Percentiles rank a stretch among this genome's conserved stretches.
These are phyloP conservation scores for Omphalotus guepiniiformis DNA, from an alignment of 768 basidiomycete genomes.

Conservation along the genomic window DNA sequence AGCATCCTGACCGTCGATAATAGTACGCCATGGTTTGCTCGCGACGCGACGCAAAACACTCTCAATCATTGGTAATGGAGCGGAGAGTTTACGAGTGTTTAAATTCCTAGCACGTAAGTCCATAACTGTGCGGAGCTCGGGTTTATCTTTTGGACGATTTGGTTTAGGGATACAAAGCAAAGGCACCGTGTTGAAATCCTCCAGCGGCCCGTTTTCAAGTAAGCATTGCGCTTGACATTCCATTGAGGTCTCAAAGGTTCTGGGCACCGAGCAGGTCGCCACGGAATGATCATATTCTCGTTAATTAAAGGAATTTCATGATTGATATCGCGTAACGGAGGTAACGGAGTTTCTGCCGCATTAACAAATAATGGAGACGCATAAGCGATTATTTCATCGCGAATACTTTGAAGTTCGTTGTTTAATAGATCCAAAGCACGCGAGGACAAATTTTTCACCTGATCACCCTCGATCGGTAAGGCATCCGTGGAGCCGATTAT, in stretches of 20 bases:
- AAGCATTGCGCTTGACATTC: not conserved
- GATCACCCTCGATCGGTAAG: constrained; percentile 6
- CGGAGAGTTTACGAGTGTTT: constrained; percentile 23
- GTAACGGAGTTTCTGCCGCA: constrained; percentile 12
- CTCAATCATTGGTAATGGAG: constrained; percentile 16
- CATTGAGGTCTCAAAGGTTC: constrained; percentile 27
- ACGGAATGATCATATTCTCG: constrained; percentile 19
- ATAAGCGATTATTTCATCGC: constrained; percentile 12
- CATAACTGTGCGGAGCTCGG: constrained; percentile 21
- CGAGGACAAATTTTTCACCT: constrained; percentile 1
- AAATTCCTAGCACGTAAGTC: constrained; percentile 26
- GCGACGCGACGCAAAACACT: constrained; percentile 23
- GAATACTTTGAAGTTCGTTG: constrained; percentile 3
- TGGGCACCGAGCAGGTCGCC: constrained; percentile 25
- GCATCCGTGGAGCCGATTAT: not conserved
- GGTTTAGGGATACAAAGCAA: constrained; percentile 19
- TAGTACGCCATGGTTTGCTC: constrained; percentile 15
- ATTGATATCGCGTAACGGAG: constrained; percentile 26
- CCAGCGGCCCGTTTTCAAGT: constrained; percentile 2
- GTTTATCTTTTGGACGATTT: constrained; percentile 18
- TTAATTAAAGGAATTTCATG: constrained; percentile 24
- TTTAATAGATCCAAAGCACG: constrained; percentile 9
- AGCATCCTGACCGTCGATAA: constrained; percentile 32
- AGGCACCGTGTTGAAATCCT: constrained; percentile 26
- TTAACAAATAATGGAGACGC: constrained; percentile 14